Evolutionary conservation across 352 stramenopile genomes (phyloP).

Genomic region (Pythium guiyangense): DNA sequence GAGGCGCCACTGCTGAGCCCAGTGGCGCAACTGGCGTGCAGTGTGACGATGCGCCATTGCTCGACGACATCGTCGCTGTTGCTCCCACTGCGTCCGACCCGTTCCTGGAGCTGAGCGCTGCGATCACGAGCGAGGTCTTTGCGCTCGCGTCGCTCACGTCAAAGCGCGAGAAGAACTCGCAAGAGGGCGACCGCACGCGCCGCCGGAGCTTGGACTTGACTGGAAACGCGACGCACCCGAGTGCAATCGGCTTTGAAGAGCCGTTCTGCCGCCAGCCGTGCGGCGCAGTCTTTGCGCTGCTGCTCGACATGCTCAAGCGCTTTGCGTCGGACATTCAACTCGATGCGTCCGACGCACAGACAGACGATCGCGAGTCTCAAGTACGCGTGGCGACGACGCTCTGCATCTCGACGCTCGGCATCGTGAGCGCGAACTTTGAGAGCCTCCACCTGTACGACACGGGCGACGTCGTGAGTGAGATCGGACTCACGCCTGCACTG

Average conservation of each 20-base stretch:
- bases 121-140: slow-evolving; percentile 15
- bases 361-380: background rate
- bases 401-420: slow-evolving; percentile 39
- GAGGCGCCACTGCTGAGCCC: background rate
- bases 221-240: slow-evolving; percentile 1
- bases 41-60: background rate
- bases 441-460: slow-evolving; percentile 63
- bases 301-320: slow-evolving; percentile 45
- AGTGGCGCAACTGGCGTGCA: background rate
- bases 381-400: slow-evolving; percentile 2
- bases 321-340: slow-evolving; percentile 16
- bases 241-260: slow-evolving; percentile 54
- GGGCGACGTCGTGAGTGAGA: slow-evolving; percentile 23
- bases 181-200: background rate
- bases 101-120: slow-evolving; percentile 18
- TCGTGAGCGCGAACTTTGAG: slow-evolving; percentile 63
- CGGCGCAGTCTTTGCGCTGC: slow-evolving; percentile 39
- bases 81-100: background rate
- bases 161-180: slow-evolving; percentile 1
- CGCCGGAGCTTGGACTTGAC: background rate
- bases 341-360: background rate
- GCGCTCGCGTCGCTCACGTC: slow-evolving; percentile 8
- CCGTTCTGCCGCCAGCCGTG: slow-evolving; percentile 71
- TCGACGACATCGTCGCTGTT: too few relatives aligned
- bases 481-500: slow-evolving; percentile 29